Percentiles rank a stretch among this genome's conserved stretches.
phyloP scores from a whole-genome alignment of 352 stramenopile genomes.

The Phytophthora parvispora region DNA sequence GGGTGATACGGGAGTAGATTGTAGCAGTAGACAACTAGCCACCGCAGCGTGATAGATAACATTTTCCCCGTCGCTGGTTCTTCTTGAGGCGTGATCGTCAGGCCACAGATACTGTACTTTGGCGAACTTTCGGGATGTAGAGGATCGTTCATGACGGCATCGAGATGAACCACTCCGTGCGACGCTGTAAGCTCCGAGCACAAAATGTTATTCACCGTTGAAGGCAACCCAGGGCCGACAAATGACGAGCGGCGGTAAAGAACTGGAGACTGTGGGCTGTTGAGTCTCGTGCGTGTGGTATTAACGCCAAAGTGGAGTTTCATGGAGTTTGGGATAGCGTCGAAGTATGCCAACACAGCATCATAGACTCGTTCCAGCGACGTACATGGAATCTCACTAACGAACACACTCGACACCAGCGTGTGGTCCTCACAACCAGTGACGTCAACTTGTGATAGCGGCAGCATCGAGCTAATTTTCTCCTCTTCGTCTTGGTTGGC shows the following conservation, averaged over 20 bases:
- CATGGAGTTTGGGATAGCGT: conserved; percentile 31
- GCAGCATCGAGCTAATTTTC: conserved; percentile 8
- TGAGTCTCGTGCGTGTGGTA: conserved; percentile 21
- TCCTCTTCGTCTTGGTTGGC: conserved; percentile 2
- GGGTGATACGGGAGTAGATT: conserved; percentile 38
- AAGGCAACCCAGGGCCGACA: conserved; percentile 11
- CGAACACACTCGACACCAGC: conserved; percentile 60
- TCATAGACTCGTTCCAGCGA: conserved; percentile 40
- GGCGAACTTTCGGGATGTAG: conserved; percentile 26
- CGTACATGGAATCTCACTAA: conserved; percentile 55
- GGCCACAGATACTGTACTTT: conserved; percentile 26
- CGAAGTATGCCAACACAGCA: conserved; percentile 25
- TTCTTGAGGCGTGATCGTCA: conserved; percentile 37
- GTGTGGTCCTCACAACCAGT: conserved; percentile 35
- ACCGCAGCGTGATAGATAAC: conserved; percentile 32
- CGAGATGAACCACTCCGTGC: conserved; percentile 37
- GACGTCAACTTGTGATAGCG: conserved; percentile 38
- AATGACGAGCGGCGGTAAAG: conserved; percentile 29
- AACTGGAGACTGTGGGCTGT: conserved; percentile 11
- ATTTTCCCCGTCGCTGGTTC: conserved; percentile 22
- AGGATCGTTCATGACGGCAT: conserved; percentile 34
- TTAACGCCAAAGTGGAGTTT: conserved; percentile 41
- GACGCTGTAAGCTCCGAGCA: conserved; percentile 31
- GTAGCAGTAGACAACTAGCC: conserved; percentile 44
- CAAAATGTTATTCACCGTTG: conserved; percentile 32